Percentiles rank a stretch among this genome's conserved stretches.
Conservation (phyloP, 441 rosid genomes). For the Flueggea neowawraea region DNA sequence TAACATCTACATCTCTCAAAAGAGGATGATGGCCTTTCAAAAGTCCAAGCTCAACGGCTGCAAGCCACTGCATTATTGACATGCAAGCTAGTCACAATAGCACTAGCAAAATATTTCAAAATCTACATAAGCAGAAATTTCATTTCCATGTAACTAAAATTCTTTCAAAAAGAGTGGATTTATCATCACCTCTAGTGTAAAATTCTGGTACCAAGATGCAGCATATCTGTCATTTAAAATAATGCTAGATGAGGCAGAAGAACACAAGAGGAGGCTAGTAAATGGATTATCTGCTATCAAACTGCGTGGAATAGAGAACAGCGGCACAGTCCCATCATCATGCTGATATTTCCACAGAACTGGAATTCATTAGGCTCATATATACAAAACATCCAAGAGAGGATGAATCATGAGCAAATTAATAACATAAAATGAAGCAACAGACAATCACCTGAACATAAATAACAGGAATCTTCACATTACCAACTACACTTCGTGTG, state of each 20-base stretch:
- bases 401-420: constrained; percentile 2
- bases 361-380: constrained; percentile 17
- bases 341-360: constrained; percentile 50
- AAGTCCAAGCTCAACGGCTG: constrained; percentile 95
- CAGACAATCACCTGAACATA: constrained; percentile 71
- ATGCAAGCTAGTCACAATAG: constrained; percentile 21
- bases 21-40: constrained; percentile 99
- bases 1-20: constrained; percentile 78
- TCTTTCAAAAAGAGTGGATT: constrained; percentile 10
- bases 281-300: constrained; percentile 91
- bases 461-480: constrained; percentile 91
- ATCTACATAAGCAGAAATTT: not conserved
- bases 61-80: constrained; percentile 81
- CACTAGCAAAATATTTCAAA: constrained; percentile 13
- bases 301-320: constrained; percentile 72
- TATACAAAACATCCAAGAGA: constrained; percentile 7
- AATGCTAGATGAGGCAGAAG: constrained; percentile 44
- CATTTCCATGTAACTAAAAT: too few species aligned
- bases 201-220: constrained; percentile 78
- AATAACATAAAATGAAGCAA: too few species aligned
- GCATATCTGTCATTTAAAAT: constrained; percentile 37
- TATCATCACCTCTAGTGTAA: constrained; percentile 67
- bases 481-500: constrained; percentile 62
- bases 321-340: constrained; percentile 74
- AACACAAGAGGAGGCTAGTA: constrained; percentile 84